phyloP scores from a whole-genome alignment of 768 basidiomycete genomes.

The Russula abietina region DNA sequence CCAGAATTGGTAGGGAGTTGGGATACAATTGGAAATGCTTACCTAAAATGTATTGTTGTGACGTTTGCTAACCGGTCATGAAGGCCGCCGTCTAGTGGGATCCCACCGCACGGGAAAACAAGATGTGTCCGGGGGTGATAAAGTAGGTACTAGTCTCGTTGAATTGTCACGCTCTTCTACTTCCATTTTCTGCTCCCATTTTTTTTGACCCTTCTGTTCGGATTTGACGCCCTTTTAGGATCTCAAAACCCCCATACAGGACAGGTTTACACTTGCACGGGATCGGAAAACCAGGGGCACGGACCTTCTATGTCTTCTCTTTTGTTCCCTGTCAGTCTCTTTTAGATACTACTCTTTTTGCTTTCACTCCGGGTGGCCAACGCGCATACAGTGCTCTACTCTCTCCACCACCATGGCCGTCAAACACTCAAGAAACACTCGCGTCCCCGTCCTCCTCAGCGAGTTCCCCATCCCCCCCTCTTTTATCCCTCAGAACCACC shows the following conservation, averaged over 20 bases:
- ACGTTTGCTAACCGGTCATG: not conserved
- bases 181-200: slow-evolving; percentile 12
- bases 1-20: not conserved
- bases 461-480: slow-evolving; percentile 33
- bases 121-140: slow-evolving; percentile 8
- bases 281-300: not conserved
- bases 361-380: no score
- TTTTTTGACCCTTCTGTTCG: not conserved
- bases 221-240: slow-evolving; percentile 15
- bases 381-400: slow-evolving; percentile 3
- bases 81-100: not conserved
- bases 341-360: not conserved
- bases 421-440: not conserved
- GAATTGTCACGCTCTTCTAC: slow-evolving; percentile 9
- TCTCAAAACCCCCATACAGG: not conserved
- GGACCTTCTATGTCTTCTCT: slow-evolving; percentile 9
- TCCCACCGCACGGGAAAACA: not conserved
- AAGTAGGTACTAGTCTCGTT: slow-evolving; percentile 12
- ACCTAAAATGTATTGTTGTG: not conserved
- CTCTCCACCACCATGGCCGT: not conserved
- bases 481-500: slow-evolving; percentile 29
- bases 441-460: slow-evolving; percentile 27
- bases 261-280: not conserved
- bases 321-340: slow-evolving; percentile 10
- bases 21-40: not conserved